Conservation (phyloP, 1,284 basidiomycete genomes). For the Vanrija humicola region DNA sequence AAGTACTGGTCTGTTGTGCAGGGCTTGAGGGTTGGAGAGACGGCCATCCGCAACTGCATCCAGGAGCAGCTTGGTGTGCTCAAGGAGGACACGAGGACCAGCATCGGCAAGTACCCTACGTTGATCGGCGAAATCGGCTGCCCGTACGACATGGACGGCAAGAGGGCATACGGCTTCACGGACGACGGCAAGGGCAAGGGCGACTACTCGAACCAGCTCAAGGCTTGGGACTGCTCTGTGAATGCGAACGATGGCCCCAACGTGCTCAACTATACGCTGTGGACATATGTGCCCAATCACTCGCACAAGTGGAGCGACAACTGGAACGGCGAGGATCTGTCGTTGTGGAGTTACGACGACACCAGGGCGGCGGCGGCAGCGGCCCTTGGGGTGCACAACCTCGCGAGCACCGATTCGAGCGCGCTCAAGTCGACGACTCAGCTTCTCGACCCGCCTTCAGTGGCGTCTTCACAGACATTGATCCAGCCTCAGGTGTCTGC, state of each 20-base stretch:
- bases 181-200: constrained; percentile 69
- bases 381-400: not conserved
- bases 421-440: not conserved
- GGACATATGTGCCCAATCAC: constrained; percentile 78
- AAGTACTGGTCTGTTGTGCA: constrained; percentile 65
- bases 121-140: constrained; percentile 94
- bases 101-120: constrained; percentile 71
- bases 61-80: constrained; percentile 80
- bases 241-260: constrained; percentile 85
- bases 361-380: constrained; percentile 12
- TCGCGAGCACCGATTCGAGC: constrained; percentile 1
- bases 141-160: constrained; percentile 86
- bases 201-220: constrained; percentile 74
- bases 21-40: constrained; percentile 65
- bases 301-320: constrained; percentile 87
- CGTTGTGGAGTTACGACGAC: constrained; percentile 81
- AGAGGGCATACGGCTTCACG: constrained; percentile 76
- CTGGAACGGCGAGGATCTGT: constrained; percentile 93
- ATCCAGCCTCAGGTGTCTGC: constrained; percentile 24
- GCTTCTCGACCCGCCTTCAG: constrained; percentile 1
- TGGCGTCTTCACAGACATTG: constrained; percentile 29
- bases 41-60: constrained; percentile 74
- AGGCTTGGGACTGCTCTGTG: constrained; percentile 85
- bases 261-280: constrained; percentile 75
- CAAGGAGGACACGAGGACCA: constrained; percentile 59